Evolutionary conservation across 2,329 filamentous ascomycete genomes (phyloP).

Genomic region (Huntiella decipiens): DNA sequence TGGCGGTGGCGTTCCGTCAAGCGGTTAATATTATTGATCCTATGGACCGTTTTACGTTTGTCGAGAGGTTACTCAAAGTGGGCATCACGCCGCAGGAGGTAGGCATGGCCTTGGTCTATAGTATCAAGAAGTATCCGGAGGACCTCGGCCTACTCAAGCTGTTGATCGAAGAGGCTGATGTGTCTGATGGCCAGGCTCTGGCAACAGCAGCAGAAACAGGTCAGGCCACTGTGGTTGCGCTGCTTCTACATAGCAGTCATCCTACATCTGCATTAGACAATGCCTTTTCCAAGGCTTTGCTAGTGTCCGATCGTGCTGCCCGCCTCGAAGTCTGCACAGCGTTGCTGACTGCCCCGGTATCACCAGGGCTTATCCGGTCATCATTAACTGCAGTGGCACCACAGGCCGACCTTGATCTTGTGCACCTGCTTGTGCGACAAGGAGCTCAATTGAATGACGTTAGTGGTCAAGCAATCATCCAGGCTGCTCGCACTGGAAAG

Average conservation of each 20-base stretch:
- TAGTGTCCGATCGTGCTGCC: constrained; percentile 23
- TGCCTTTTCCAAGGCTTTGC: constrained; percentile 23
- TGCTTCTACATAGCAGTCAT: constrained; percentile 23
- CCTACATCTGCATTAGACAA: constrained; percentile 20
- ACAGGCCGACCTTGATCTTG: constrained; percentile 33
- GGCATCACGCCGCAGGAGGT: constrained; percentile 25
- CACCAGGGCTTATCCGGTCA: constrained; percentile 26
- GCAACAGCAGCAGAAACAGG: constrained; percentile 26
- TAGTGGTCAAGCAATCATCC: constrained; percentile 33
- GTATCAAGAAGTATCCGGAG: constrained; percentile 27
- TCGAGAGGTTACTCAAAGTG: constrained; percentile 30
- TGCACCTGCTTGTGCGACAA: constrained; percentile 29
- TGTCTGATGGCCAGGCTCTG: constrained; percentile 30
- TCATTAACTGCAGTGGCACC: constrained; percentile 31
- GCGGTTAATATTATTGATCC: constrained; percentile 31
- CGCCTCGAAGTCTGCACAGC: constrained; percentile 26
- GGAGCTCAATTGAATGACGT: constrained; percentile 32
- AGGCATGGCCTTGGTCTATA: constrained; percentile 32
- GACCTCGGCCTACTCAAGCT: constrained; percentile 29
- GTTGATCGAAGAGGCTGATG: constrained; percentile 28
- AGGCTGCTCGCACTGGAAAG: constrained; percentile 33
- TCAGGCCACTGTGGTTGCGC: constrained; percentile 25
- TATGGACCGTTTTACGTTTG: constrained; percentile 31
- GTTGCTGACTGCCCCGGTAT: constrained; percentile 28
- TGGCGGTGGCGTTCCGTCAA: constrained; percentile 32